These are phyloP conservation scores for Aspergillus carlsbadensis DNA, from an alignment of 495 filamentous ascomycete species.

Conservation along the genomic window DNA sequence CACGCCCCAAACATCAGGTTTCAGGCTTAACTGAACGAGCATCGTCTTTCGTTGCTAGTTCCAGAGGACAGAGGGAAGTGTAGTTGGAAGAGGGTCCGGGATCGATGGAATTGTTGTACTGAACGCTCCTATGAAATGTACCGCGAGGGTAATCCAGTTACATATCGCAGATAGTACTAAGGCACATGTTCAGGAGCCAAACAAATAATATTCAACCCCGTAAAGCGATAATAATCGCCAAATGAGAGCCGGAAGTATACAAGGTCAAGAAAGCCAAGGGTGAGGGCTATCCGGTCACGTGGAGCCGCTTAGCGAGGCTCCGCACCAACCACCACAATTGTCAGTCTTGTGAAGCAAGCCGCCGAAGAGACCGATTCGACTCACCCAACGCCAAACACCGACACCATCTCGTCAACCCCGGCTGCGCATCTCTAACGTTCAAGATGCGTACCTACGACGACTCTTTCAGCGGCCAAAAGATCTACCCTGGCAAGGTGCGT, in stretches of 20 bases:
- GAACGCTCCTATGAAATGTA: too few relatives aligned
- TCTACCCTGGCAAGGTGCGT: constrained; percentile 98
- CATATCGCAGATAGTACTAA: too few relatives aligned
- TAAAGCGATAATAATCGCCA: neutral
- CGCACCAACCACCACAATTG: constrained; percentile 48
- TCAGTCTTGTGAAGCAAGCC: constrained; percentile 34
- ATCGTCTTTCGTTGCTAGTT: neutral
- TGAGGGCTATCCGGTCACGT: constrained; percentile 41
- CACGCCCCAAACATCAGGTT: too few relatives aligned
- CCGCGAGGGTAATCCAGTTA: too few relatives aligned
- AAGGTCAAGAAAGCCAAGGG: constrained; percentile 39
- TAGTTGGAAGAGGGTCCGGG: too few relatives aligned
- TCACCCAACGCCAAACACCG: constrained; percentile 49
- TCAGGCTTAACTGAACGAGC: too few relatives aligned
- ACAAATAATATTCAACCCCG: too few relatives aligned
- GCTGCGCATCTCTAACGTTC: constrained; percentile 56
- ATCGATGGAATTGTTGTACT: neutral
- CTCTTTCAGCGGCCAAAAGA: constrained; percentile 94
- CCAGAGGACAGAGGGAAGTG: too few relatives aligned
- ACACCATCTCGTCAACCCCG: constrained; percentile 37
- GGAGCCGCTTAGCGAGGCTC: constrained; percentile 47
- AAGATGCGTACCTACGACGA: constrained; percentile 99
- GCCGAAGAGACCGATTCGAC: constrained; percentile 46
- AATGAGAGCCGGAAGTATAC: neutral
- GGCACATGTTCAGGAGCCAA: too few relatives aligned